Base-by-base conservation (phyloP, 1,284 basidiomycete species). In the Marasmius sp. region DNA sequence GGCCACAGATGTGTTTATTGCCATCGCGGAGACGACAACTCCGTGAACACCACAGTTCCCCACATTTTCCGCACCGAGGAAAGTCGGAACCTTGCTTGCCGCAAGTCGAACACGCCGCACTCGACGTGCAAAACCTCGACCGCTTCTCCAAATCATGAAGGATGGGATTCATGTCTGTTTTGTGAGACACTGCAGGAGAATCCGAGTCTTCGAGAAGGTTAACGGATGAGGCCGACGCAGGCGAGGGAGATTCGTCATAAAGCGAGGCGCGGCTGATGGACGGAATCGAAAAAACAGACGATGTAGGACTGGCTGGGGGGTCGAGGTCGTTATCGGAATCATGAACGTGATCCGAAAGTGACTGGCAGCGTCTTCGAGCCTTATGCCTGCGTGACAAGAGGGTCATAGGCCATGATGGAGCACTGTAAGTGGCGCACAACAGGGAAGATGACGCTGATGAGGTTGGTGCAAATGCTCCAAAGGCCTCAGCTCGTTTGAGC, bases 41-140 rank as follows among this genome's bases (percentile, higher is more conserved):
- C 60, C 89, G 78, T 51, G 88, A 90, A 67, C 89, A 91, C 87
- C 88, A 91, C 72, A 76, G 81, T 55, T 83, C 80, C 14, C 79
- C 77, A 68, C 89, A 91, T 66, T 81, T 84, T 3, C 82, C 77
- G 71, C 89, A 91, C 37, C 81, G 80, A 11, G 89, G 88, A 70
- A 82, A 91, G 67, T 89, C 86, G 36, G 76, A 73, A 0, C 89
- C 89, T 2, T 69, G 62, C 66, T 81, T 85, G 48, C 75, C 76
- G 69, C 89, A 91, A 3, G 85, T 81, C 8, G 82, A 79, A 66
- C 89, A 91, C 34, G 66, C 64, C 20, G 73, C 66, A 11, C 72
- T 68, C 37, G 68, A 72, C 33, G 70, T 71, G 59, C 84, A 82
- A 56, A 89, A 73, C 65, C 76, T 85, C 8, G 88, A 89, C 38